These are phyloP conservation scores for Capsella bursapastoris DNA, from an alignment of 345 rosid genomes.

Conservation along the genomic window DNA sequence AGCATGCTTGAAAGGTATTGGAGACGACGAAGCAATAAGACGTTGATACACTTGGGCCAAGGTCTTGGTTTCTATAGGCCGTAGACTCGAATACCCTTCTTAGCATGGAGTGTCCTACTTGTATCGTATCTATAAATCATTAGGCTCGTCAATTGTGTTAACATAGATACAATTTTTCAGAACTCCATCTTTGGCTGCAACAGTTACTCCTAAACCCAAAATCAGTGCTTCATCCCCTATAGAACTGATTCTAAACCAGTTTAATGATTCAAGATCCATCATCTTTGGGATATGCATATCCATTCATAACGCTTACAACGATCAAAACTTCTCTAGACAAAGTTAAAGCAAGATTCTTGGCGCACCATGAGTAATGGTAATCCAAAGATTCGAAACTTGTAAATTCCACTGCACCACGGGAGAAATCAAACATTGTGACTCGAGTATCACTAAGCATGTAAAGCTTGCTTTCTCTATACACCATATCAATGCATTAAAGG, in stretches of 20 bases:
- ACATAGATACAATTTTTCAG: background rate
- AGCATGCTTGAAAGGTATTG: background rate
- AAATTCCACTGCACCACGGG: background rate
- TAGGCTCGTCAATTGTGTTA: background rate
- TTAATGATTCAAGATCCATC: slow-evolving; percentile 4
- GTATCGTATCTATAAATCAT: background rate
- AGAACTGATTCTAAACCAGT: background rate
- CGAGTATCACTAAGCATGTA: background rate
- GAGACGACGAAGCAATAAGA: too few relatives aligned
- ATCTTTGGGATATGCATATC: too few relatives aligned
- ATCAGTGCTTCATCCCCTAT: slow-evolving; percentile 28
- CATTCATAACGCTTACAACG: background rate
- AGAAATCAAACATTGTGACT: slow-evolving; percentile 8
- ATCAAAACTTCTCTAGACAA: slow-evolving; percentile 27
- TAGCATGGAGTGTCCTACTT: too few relatives aligned
- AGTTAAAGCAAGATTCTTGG: background rate
- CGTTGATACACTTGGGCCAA: background rate
- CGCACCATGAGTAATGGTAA: background rate
- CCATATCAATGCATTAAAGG: slow-evolving; percentile 3
- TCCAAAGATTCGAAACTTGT: background rate
- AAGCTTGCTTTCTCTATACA: slow-evolving; percentile 12
- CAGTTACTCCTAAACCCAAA: slow-evolving; percentile 17
- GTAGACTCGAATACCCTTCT: too few relatives aligned
- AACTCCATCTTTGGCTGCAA: slow-evolving; percentile 18
- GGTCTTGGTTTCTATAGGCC: background rate